These are phyloP conservation scores for Bodo saltans DNA, from an alignment of 78 protist species.

Conservation along the genomic window DNA sequence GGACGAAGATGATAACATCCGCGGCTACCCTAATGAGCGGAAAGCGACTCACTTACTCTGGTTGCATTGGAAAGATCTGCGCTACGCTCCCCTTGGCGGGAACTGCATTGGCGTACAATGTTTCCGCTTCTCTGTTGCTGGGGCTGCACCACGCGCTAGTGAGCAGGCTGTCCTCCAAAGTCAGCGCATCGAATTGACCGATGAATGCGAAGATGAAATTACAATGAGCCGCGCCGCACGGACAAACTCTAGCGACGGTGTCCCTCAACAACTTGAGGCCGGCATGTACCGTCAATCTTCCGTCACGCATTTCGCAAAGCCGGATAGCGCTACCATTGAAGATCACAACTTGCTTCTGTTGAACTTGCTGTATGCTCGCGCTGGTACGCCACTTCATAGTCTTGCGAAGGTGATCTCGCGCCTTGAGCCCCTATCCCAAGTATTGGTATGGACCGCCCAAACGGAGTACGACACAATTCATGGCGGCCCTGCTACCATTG, in stretches of 20 bases:
- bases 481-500: background rate
- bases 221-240: background rate
- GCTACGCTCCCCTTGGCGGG: background rate
- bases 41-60: background rate
- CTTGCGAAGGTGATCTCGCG: background rate
- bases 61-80: background rate
- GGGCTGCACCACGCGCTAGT: background rate
- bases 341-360: constrained; percentile 19
- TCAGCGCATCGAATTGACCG: background rate
- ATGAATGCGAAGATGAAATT: background rate
- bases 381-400: background rate
- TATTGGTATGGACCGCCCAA: constrained; percentile 11
- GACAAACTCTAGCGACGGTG: background rate
- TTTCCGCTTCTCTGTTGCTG: background rate
- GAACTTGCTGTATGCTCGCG: background rate
- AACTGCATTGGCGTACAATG: background rate
- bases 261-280: background rate
- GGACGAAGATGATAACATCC: constrained; percentile 20
- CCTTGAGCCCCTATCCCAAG: background rate
- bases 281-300: constrained; percentile 1
- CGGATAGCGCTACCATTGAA: constrained; percentile 1
- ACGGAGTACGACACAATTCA: background rate
- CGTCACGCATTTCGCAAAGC: background rate
- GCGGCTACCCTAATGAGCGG: constrained; percentile 21
- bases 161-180: background rate